phyloP scores from a whole-genome alignment of 345 rosid species.

The Populus pruinosa region DNA sequence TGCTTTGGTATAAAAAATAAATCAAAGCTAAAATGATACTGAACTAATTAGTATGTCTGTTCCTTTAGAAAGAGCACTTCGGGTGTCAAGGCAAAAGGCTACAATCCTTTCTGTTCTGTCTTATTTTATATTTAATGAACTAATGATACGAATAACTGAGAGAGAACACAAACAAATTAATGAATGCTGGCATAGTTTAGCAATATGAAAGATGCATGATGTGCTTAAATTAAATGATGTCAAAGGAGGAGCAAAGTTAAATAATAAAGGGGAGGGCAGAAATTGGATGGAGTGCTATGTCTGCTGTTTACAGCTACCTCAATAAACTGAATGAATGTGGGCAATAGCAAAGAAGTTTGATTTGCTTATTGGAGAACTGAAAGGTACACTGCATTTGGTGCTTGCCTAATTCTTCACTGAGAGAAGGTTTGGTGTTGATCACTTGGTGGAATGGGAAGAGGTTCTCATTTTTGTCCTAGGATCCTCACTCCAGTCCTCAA shows the following conservation, averaged over 20 bases:
- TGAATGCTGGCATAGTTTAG: background rate
- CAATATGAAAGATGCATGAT: background rate
- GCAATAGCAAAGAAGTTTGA: background rate
- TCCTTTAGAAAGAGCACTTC: background rate
- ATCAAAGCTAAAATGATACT: background rate
- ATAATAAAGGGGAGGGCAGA: too few relatives aligned
- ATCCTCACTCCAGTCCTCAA: background rate
- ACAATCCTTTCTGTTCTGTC: too few relatives aligned
- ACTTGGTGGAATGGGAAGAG: background rate
- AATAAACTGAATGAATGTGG: too few relatives aligned
- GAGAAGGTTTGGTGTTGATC: background rate
- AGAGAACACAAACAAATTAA: background rate
- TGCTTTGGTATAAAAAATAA: background rate
- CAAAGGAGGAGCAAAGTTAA: background rate
- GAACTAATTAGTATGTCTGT: background rate
- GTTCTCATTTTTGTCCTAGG: background rate
- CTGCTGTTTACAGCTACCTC: too few relatives aligned
- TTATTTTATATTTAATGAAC: background rate
- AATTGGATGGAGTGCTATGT: too few relatives aligned
- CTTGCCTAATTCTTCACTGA: background rate
- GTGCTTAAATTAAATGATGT: background rate
- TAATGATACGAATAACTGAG: background rate
- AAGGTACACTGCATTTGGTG: background rate
- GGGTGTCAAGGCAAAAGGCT: too few relatives aligned
- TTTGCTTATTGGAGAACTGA: background rate